Conservation (phyloP, 805 yeast genomes). For the Jamesozyma jinghongensis region DNA sequence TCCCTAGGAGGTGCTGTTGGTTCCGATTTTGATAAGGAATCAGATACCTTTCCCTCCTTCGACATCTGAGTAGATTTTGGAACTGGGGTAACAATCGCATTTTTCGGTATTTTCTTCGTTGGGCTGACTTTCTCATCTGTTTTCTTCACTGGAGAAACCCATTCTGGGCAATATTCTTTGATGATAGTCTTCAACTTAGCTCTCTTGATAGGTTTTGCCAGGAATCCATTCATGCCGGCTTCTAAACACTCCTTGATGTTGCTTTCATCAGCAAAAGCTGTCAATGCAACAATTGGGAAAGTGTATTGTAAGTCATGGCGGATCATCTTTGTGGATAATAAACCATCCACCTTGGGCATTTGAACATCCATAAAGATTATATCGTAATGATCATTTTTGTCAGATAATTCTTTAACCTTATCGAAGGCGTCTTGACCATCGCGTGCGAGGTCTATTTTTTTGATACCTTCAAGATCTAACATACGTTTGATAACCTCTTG, state of each 20-base stretch:
- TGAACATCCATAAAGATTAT: constrained; percentile 94
- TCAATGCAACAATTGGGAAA: constrained; percentile 83
- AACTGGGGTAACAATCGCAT: too few relatives aligned
- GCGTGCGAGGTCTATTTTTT: constrained; percentile 64
- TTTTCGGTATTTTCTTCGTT: background rate
- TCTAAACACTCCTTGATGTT: constrained; percentile 77
- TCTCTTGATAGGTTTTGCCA: constrained; percentile 80
- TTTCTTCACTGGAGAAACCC: constrained; percentile 4
- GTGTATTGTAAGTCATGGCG: constrained; percentile 50
- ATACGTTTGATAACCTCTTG: constrained; percentile 89
- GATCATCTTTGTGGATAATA: constrained; percentile 69
- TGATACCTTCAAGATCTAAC: constrained; percentile 76
- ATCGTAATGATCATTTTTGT: constrained; percentile 42
- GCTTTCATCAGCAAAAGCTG: constrained; percentile 92
- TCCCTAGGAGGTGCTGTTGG: too few relatives aligned
- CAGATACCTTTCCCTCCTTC: too few relatives aligned
- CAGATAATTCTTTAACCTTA: constrained; percentile 42
- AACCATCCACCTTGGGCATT: constrained; percentile 91
- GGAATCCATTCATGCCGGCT: constrained; percentile 89
- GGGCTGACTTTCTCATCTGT: background rate
- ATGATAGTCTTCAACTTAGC: constrained; percentile 52
- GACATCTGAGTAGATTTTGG: too few relatives aligned
- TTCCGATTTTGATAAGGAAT: too few relatives aligned
- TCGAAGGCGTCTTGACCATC: constrained; percentile 89
- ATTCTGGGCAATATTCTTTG: constrained; percentile 24